A percentile compares a stretch with the other conserved stretches of the same genome.
These are phyloP conservation scores for Blumeria hordei DNA, from an alignment of 2,329 filamentous ascomycete species.

Conservation along the genomic window DNA sequence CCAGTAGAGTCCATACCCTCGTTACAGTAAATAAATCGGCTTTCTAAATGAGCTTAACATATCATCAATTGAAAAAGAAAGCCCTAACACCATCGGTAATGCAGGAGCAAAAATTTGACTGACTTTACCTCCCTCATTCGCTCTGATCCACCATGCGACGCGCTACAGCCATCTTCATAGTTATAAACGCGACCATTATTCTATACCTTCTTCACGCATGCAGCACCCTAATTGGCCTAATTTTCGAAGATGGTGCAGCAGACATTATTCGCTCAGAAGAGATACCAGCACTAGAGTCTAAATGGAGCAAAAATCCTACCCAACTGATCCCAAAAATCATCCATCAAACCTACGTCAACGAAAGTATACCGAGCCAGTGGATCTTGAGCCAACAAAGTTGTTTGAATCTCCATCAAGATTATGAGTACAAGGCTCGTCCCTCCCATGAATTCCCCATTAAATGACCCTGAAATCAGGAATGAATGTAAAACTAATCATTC, in stretches of 20 bases:
- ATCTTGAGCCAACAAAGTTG: conserved; percentile 41
- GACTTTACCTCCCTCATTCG: no score
- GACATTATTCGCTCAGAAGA: conserved; percentile 44
- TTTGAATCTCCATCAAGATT: conserved; percentile 41
- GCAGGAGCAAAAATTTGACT: no score
- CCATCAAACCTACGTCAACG: conserved; percentile 53
- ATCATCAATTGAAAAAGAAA: no score
- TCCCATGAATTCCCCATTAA: no score
- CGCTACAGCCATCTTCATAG: conserved; percentile 14
- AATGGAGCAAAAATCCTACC: conserved; percentile 26
- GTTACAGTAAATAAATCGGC: no score
- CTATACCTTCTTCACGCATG: conserved; percentile 40
- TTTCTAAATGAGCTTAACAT: no score
- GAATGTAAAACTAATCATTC: conserved; percentile 2
- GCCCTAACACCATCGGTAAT: no score
- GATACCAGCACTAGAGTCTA: conserved; percentile 38
- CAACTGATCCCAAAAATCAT: conserved; percentile 54
- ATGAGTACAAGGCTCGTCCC: conserved; percentile 40
- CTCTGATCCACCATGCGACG: conserved; percentile 11
- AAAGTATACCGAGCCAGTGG: conserved; percentile 42
- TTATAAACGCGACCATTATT: conserved; percentile 39
- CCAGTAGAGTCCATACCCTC: no score
- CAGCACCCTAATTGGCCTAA: conserved; percentile 44
- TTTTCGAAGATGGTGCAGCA: conserved; percentile 40
- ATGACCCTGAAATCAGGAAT: neutral